phyloP scores from a whole-genome alignment of 352 stramenopile species.

The Phytophthora boehmeriae region DNA sequence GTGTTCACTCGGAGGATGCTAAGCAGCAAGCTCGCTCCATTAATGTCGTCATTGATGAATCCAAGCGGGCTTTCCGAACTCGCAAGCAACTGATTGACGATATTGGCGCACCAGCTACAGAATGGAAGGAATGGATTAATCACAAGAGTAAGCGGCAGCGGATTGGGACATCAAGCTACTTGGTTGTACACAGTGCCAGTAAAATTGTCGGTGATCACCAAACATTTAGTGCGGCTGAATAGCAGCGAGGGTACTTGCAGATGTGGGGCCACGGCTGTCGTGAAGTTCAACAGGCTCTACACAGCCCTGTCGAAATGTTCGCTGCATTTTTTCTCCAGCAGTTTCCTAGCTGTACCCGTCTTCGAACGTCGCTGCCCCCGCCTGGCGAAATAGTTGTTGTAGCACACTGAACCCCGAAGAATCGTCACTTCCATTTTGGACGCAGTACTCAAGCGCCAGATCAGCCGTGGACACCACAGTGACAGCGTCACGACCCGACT shows the following conservation, averaged over 20 bases:
- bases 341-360: not conserved
- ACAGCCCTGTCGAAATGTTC: not conserved
- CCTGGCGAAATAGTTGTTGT: constrained; percentile 12
- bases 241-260: not conserved
- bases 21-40: constrained; percentile 16
- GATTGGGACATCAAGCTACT: constrained; percentile 2
- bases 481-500: constrained; percentile 16
- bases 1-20: constrained; percentile 30
- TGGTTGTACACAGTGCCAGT: not conserved
- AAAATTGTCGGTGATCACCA: not conserved
- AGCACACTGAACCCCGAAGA: constrained; percentile 19
- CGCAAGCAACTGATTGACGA: constrained; percentile 27
- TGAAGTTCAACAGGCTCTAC: not conserved
- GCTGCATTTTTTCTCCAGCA: not conserved
- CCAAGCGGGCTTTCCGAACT: constrained; percentile 55
- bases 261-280: not conserved
- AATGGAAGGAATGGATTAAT: constrained; percentile 48
- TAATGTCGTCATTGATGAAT: constrained; percentile 41
- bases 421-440: constrained; percentile 13
- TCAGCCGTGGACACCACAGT: constrained; percentile 29
- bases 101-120: constrained; percentile 5
- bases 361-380: not conserved
- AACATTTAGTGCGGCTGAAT: not conserved
- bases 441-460: constrained; percentile 19
- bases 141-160: constrained; percentile 31